Evolutionary conservation across 2,329 filamentous ascomycete species (phyloP), one percentile per base, ranked within the genome.

Genomic region (Xylaria multiplex): DNA sequence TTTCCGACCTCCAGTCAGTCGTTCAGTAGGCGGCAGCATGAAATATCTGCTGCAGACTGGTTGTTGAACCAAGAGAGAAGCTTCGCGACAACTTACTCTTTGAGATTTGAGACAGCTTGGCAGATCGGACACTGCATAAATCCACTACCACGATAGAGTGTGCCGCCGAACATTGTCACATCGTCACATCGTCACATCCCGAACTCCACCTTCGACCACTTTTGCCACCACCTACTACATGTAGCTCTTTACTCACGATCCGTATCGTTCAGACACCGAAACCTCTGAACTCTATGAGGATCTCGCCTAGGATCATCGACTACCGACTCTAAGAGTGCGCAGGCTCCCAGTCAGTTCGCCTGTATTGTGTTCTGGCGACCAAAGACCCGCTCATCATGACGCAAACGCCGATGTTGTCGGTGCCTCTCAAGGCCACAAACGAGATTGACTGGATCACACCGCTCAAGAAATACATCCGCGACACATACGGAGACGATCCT

Each of bases 381-480:
- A 46, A 66, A 52, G 48, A 62, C 42, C 19, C 49, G 56, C 64
- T 66, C 70, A 66, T 61, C 73, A 93, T 93, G 90, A 86, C 92
- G 79, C 92, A 96, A 83, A 90, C 93, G 72, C 94, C 94, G 69
- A 98, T 98, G 95, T 90, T 98, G 74, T 96, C 93, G 74, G 90
- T 91, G 86, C 95, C 95, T 78, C 87, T 97, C 76, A 98, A 91
- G 88, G 87, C 87, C 60, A 99, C 96, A 71, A 97, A 94, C 85
- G 96, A 99, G 84, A 97, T 99, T 78, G 96, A 99, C 86, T 99
- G 96, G 96, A 86, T 98, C 71, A 85, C 87, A 54, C 96, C 96
- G 54, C 86, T 99, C 72, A 98, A 98, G 83, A 84, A 86, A 70
- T 97, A 98, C 83, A 99, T 99, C 75, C 88, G 93, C 71, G 87